Percentiles rank a stretch among this genome's conserved stretches.
Conservation (phyloP, 1,139 yeast species). For the Hyphopichia buzzinii region DNA sequence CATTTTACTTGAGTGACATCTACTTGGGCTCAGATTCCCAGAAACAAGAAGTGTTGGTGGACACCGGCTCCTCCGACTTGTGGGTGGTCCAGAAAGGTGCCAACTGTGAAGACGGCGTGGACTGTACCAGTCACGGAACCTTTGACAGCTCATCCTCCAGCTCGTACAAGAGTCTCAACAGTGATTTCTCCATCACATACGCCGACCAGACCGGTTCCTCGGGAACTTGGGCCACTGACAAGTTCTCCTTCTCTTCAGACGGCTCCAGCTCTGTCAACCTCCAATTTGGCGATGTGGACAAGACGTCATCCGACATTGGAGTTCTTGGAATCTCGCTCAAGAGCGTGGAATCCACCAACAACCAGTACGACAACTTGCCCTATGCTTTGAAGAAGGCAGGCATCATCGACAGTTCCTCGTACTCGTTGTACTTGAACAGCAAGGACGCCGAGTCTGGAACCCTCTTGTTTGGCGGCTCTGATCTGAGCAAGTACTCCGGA, state of each 20-base stretch:
- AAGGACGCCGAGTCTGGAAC: slow-evolving; percentile 33
- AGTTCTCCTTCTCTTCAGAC: slow-evolving; percentile 19
- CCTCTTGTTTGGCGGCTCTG: slow-evolving; percentile 59
- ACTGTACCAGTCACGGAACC: slow-evolving; percentile 6
- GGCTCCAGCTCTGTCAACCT: slow-evolving; percentile 25
- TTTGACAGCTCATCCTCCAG: slow-evolving; percentile 10
- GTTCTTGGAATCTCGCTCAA: slow-evolving; percentile 41
- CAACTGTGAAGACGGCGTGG: slow-evolving; percentile 11
- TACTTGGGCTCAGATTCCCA: slow-evolving; percentile 7
- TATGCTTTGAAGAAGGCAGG: slow-evolving; percentile 38
- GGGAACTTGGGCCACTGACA: slow-evolving; percentile 67
- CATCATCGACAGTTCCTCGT: slow-evolving; percentile 35
- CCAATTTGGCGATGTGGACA: slow-evolving; percentile 49
- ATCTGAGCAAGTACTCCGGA: slow-evolving; percentile 50
- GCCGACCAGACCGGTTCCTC: slow-evolving; percentile 33
- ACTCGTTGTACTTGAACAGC: slow-evolving; percentile 48
- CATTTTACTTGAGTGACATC: slow-evolving; percentile 1
- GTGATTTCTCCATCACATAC: slow-evolving; percentile 7
- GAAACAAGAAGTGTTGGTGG: slow-evolving; percentile 5
- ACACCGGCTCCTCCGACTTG: slow-evolving; percentile 31
- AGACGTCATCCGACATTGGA: slow-evolving; percentile 41
- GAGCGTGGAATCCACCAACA: slow-evolving; percentile 1
- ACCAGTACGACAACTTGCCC: slow-evolving; percentile 1
- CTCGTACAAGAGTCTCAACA: slow-evolving; percentile 8
- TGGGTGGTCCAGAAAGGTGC: slow-evolving; percentile 26